phyloP scores from a whole-genome alignment of 2,329 filamentous ascomycete species.

The Fusarium pilosicola region DNA sequence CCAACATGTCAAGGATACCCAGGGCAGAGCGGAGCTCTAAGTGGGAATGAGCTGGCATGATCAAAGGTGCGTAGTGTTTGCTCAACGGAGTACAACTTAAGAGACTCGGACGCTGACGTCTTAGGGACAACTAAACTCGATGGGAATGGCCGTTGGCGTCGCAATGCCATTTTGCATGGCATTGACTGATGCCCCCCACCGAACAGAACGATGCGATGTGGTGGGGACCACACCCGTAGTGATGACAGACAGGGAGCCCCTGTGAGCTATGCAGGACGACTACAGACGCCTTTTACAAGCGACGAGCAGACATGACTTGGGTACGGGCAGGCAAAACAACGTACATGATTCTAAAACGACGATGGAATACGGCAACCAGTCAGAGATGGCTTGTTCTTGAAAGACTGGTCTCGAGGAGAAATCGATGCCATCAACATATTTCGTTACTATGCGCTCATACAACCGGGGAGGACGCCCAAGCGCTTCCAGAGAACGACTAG shows the following conservation, averaged over 20 bases:
- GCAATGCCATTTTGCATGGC: conserved; percentile 45
- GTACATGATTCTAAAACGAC: conserved; percentile 10
- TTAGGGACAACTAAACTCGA: conserved; percentile 42
- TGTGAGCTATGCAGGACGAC: conserved; percentile 39
- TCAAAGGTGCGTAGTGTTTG: conserved; percentile 41
- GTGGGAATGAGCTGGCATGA: conserved; percentile 45
- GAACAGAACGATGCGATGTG: conserved; percentile 39
- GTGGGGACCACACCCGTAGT: conserved; percentile 35
- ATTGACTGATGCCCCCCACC: conserved; percentile 41
- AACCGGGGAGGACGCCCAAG: conserved; percentile 2
- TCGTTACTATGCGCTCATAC: neutral
- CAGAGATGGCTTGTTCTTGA: neutral
- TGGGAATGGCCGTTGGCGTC: conserved; percentile 44
- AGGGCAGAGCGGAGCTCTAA: conserved; percentile 38
- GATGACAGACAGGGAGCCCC: conserved; percentile 45
- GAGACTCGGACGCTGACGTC: conserved; percentile 41
- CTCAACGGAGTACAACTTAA: conserved; percentile 34
- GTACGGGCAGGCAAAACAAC: conserved; percentile 10
- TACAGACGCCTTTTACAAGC: conserved; percentile 19
- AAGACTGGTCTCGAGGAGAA: neutral
- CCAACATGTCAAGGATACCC: conserved; percentile 44
- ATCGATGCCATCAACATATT: neutral
- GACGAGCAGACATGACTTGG: conserved; percentile 11
- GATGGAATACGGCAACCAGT: neutral
- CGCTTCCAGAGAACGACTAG: conserved; percentile 17